Conservation (phyloP, 2,329 filamentous ascomycete genomes). For the Ciborinia camelliae region DNA sequence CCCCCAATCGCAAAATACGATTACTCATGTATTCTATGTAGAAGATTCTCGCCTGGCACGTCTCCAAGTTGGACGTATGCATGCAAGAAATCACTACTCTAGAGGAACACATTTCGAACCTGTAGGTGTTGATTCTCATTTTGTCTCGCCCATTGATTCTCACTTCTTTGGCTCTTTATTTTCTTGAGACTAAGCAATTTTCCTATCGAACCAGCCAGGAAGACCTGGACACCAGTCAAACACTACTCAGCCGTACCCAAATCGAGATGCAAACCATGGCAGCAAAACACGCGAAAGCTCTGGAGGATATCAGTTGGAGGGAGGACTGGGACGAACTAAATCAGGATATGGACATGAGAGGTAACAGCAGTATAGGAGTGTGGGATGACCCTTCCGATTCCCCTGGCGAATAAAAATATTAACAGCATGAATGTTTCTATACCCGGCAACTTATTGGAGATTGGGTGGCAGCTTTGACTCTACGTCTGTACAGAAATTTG, state of each 20-base stretch:
- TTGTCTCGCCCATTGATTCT: background rate
- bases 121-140: conserved; percentile 44
- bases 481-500: background rate
- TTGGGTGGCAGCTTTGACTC: background rate
- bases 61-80: conserved; percentile 55
- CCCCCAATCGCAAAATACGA: background rate
- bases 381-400: conserved; percentile 4
- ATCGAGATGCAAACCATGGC: conserved; percentile 62
- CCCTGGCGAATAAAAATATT: background rate
- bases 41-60: conserved; percentile 60
- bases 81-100: conserved; percentile 58
- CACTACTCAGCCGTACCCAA: conserved; percentile 58
- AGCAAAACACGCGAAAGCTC: conserved; percentile 50
- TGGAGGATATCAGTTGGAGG: conserved; percentile 55
- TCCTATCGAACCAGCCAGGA: conserved; percentile 45
- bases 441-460: background rate
- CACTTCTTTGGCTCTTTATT: conserved; percentile 29
- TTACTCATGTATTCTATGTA: conserved; percentile 32
- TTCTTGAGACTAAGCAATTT: conserved; percentile 8
- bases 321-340: conserved; percentile 55
- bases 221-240: conserved; percentile 54
- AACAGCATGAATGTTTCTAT: background rate
- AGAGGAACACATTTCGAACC: conserved; percentile 54
- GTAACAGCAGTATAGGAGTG: conserved; percentile 13
- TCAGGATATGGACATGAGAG: conserved; percentile 33